These are phyloP conservation scores for Mortierella sp. DNA, from an alignment of 371 early-diverging fungal species.

Conservation along the genomic window DNA sequence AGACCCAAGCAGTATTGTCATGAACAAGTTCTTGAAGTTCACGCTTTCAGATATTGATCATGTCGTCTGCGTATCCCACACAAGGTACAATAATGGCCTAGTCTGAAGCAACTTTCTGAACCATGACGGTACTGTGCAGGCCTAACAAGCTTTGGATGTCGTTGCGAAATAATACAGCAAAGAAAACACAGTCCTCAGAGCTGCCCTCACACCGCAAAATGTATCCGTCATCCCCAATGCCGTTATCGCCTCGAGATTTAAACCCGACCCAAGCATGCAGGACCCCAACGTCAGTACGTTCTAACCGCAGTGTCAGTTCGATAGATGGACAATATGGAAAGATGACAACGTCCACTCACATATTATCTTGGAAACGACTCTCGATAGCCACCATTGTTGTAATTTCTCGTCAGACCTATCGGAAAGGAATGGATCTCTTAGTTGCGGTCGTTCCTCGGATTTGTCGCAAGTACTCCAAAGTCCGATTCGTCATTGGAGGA, in stretches of 20 bases:
- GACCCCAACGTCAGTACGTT: constrained; percentile 83
- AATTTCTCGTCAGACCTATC: constrained; percentile 93
- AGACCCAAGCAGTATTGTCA: constrained; percentile 92
- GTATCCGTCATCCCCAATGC: constrained; percentile 99
- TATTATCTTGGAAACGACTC: background rate
- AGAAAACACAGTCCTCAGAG: constrained; percentile 97
- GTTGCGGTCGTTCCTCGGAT: constrained; percentile 94
- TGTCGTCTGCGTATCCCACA: constrained; percentile 98
- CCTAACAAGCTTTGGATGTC: no score
- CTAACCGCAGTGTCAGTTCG: background rate
- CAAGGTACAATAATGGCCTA: no score
- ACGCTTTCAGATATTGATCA: constrained; percentile 95
- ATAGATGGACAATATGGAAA: background rate
- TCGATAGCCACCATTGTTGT: constrained; percentile 91
- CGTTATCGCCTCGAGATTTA: constrained; percentile 91
- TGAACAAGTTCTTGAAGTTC: constrained; percentile 96
- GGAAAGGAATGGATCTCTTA: constrained; percentile 97
- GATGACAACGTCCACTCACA: background rate
- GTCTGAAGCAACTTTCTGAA: no score
- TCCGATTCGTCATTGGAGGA: constrained; percentile 96
- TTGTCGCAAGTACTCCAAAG: constrained; percentile 85
- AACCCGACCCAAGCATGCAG: constrained; percentile 82
- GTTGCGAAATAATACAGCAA: no score
- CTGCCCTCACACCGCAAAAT: constrained; percentile 86
- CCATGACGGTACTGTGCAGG: no score